Percentiles rank a stretch among this genome's conserved stretches.
phyloP scores from a whole-genome alignment of 2,329 filamentous ascomycete species.

The Coniochaeta sp. region DNA sequence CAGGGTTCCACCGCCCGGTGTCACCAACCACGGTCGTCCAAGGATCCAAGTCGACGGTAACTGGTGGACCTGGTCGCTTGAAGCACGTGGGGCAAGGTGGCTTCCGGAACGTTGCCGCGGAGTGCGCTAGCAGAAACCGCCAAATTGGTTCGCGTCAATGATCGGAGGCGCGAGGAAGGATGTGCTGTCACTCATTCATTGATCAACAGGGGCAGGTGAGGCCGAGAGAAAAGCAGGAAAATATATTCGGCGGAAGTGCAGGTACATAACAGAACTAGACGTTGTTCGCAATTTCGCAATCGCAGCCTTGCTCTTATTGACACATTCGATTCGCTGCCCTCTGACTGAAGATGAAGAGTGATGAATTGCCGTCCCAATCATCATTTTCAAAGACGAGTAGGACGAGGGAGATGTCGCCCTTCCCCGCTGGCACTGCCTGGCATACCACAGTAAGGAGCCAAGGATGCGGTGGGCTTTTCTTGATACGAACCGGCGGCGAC shows the following conservation, averaged over 20 bases:
- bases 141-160: conserved; percentile 1
- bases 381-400: too few species aligned
- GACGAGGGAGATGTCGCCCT: neutral
- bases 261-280: too few species aligned
- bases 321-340: too few species aligned
- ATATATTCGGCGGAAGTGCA: neutral
- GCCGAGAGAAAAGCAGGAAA: neutral
- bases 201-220: neutral
- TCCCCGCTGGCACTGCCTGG: neutral
- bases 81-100: conserved; percentile 3
- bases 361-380: too few species aligned
- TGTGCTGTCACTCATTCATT: too few species aligned
- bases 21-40: neutral
- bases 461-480: neutral
- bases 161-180: neutral
- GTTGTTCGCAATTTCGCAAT: too few species aligned
- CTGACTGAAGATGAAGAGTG: too few species aligned
- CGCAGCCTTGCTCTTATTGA: too few species aligned
- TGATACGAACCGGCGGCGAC: neutral
- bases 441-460: too few species aligned
- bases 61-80: neutral
- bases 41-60: neutral
- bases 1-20: neutral
- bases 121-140: neutral
- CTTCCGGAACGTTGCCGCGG: conserved; percentile 3